These are phyloP conservation scores for Pseudogymnoascus sp. DNA, from an alignment of 2,329 filamentous ascomycete genomes.

Conservation along the genomic window DNA sequence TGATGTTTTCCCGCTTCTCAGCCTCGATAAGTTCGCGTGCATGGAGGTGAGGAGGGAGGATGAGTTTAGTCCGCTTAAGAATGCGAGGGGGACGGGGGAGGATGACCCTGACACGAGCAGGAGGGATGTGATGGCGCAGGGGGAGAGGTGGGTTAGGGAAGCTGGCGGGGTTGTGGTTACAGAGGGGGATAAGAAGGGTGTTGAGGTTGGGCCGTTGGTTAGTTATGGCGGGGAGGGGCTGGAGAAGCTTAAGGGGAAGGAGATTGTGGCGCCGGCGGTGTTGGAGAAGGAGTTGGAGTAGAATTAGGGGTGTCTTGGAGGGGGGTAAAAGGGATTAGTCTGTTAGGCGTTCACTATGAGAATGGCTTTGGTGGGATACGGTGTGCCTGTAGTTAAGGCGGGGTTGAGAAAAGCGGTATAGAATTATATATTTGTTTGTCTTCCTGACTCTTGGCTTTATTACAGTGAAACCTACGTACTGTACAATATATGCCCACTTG, in stretches of 20 bases:
- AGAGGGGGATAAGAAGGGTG: slow-evolving; percentile 54
- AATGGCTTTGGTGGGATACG: too few relatives aligned
- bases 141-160: slow-evolving; percentile 74
- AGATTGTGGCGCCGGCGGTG: slow-evolving; percentile 46
- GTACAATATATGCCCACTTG: too few relatives aligned
- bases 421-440: neutral
- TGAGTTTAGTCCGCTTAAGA: slow-evolving; percentile 97
- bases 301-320: neutral
- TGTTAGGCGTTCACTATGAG: too few relatives aligned
- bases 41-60: slow-evolving; percentile 96
- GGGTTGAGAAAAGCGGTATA: neutral
- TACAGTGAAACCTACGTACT: neutral
- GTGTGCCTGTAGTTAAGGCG: neutral
- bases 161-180: slow-evolving; percentile 70
- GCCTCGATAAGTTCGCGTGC: slow-evolving; percentile 83
- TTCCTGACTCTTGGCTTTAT: neutral
- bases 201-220: slow-evolving; percentile 87
- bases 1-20: slow-evolving; percentile 87
- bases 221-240: slow-evolving; percentile 73
- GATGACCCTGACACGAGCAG: slow-evolving; percentile 93
- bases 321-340: neutral
- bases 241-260: slow-evolving; percentile 46
- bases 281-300: slow-evolving; percentile 37
- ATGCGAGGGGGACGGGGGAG: slow-evolving; percentile 73
- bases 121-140: slow-evolving; percentile 82